phyloP scores from a whole-genome alignment of 2,329 filamentous ascomycete species.

The Fusarium duplospermum region DNA sequence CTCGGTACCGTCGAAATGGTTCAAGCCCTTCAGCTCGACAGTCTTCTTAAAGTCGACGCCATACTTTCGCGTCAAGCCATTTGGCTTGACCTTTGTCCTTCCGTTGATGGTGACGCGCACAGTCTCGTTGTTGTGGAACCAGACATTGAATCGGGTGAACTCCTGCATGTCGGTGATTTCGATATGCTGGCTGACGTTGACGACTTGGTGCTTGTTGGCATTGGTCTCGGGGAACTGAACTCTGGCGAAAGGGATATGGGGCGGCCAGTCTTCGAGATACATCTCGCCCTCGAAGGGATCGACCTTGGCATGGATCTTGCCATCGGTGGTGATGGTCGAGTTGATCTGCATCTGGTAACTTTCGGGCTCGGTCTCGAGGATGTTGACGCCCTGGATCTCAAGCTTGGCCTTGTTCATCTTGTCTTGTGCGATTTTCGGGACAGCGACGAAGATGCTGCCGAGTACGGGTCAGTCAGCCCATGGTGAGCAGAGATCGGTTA shows the following conservation, averaged over 20 bases:
- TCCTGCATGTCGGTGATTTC: constrained; percentile 60
- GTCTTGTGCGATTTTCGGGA: constrained; percentile 67
- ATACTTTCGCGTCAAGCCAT: constrained; percentile 61
- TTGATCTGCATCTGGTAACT: constrained; percentile 66
- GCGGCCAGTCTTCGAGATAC: constrained; percentile 63
- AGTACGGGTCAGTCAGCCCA: constrained; percentile 14
- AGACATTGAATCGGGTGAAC: constrained; percentile 66
- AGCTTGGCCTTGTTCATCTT: constrained; percentile 67
- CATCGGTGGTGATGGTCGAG: constrained; percentile 65
- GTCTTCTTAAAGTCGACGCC: constrained; percentile 68
- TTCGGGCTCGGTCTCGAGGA: constrained; percentile 59
- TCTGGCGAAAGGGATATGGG: constrained; percentile 61
- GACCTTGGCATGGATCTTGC: constrained; percentile 63
- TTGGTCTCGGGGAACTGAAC: constrained; percentile 65
- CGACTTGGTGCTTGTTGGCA: constrained; percentile 59
- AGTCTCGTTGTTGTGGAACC: constrained; percentile 63
- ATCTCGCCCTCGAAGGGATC: constrained; percentile 64
- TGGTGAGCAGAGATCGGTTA: background rate
- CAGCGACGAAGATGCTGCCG: constrained; percentile 64
- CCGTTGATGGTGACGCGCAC: constrained; percentile 64
- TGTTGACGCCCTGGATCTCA: constrained; percentile 61
- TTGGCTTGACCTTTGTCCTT: constrained; percentile 63
- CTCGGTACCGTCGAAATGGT: constrained; percentile 66
- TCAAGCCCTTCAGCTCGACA: constrained; percentile 61
- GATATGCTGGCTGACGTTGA: constrained; percentile 64